Percentiles rank a stretch among this genome's conserved stretches.
phyloP scores from a whole-genome alignment of 257 asterid species.

The Parsonsia alboflavescens region DNA sequence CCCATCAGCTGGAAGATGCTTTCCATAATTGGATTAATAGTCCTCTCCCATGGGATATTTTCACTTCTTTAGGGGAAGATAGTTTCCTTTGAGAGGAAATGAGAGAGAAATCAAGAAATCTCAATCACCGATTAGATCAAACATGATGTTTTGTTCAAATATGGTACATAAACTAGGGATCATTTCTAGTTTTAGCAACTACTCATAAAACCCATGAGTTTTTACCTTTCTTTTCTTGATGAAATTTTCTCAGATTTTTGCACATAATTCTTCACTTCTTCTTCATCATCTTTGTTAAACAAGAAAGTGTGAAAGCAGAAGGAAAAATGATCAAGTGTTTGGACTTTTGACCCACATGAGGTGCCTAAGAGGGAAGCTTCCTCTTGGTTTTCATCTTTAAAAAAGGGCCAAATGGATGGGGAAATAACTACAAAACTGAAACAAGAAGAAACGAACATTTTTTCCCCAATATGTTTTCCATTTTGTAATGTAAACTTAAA shows the following conservation, averaged over 20 bases:
- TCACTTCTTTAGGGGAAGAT: conserved; percentile 27
- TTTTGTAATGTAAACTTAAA: not conserved
- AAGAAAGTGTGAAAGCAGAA: not conserved
- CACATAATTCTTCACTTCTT: not conserved
- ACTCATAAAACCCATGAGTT: not conserved
- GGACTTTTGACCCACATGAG: too few species aligned
- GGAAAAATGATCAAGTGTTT: too few species aligned
- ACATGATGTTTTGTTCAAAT: not conserved
- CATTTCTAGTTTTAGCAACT: not conserved
- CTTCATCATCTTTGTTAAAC: not conserved
- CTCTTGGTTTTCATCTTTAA: not conserved
- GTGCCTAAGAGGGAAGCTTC: not conserved
- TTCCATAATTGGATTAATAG: conserved; percentile 49
- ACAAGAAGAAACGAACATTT: not conserved
- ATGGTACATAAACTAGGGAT: conserved; percentile 2
- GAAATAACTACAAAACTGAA: not conserved
- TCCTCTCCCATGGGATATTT: conserved; percentile 60
- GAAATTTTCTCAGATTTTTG: not conserved
- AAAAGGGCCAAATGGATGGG: not conserved
- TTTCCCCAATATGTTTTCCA: not conserved
- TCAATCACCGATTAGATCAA: too few species aligned
- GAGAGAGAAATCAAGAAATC: not conserved
- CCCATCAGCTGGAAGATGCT: conserved; percentile 28
- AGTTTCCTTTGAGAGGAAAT: conserved; percentile 30
- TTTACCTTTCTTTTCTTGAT: not conserved